A percentile compares a stretch with the other conserved stretches of the same genome.
These are phyloP conservation scores for Arthromyces matolae DNA, from an alignment of 768 basidiomycete genomes.

Conservation along the genomic window DNA sequence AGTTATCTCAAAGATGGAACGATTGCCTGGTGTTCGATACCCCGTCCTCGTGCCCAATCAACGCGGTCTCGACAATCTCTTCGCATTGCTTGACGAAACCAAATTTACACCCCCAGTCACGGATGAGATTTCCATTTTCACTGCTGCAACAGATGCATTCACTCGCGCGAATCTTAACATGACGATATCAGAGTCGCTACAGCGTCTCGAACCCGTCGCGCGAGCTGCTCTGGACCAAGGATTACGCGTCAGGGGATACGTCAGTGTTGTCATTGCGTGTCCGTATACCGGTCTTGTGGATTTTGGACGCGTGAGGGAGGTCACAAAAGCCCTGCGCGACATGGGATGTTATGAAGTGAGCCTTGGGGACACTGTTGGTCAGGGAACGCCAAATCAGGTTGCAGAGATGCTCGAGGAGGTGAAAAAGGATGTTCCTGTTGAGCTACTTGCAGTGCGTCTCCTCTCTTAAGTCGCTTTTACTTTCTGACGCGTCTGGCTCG, in stretches of 20 bases:
- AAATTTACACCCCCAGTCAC: constrained; percentile 46
- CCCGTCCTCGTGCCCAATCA: constrained; percentile 81
- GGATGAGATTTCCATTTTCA: constrained; percentile 87
- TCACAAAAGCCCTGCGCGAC: constrained; percentile 66
- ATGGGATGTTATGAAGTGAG: constrained; percentile 97
- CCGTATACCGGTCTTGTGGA: constrained; percentile 84
- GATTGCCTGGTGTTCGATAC: constrained; percentile 54
- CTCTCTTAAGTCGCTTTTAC: not conserved
- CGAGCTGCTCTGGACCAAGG: constrained; percentile 55
- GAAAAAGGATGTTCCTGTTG: constrained; percentile 53
- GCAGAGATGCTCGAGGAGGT: constrained; percentile 68
- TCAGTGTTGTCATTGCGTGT: constrained; percentile 79
- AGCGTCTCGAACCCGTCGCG: constrained; percentile 58
- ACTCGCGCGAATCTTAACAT: constrained; percentile 82
- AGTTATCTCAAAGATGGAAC: constrained; percentile 58
- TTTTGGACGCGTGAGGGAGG: constrained; percentile 57
- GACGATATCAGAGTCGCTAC: constrained; percentile 66
- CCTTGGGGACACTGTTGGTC: constrained; percentile 89
- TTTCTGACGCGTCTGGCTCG: not conserved
- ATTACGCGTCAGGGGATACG: constrained; percentile 77
- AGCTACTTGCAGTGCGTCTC: constrained; percentile 62
- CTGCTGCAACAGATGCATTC: constrained; percentile 85
- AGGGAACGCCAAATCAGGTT: constrained; percentile 71
- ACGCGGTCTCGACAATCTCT: constrained; percentile 68
- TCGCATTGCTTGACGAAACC: constrained; percentile 48